Evolutionary conservation across 768 basidiomycete genomes (phyloP), one percentile per base, ranked within the genome.

Genomic region (Chalciporus chontae): DNA sequence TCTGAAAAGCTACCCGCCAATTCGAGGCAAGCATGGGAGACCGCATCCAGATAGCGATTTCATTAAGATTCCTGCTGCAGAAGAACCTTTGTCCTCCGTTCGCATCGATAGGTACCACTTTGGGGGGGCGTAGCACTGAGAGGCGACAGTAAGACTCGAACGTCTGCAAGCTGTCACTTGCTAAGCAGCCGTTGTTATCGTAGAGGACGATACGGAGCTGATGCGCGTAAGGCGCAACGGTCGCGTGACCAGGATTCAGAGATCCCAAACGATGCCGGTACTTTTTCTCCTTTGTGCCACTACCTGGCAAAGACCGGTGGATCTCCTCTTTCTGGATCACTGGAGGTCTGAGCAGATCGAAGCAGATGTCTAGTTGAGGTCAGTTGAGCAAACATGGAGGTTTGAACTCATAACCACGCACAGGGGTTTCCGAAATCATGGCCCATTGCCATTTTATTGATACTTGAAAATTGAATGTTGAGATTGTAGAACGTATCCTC

Each of bases 1-100:
- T 69, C 64, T 93, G 90, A 61, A 90, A 93, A 0, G 83, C 85
- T 26, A 89, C 74, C 4, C 71, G 66, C 85, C 86, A 91, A 19
- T 60, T 55, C 5, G 54, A 47, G 27, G 45, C 9, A 24, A 65
- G 47, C 14, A 77, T 71, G 40, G 84, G 73, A 4, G 63, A 66
- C 26, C 64, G 63, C 38, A 86, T 55, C 67, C 73, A 73, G 14
- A 58, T 61, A 13, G 71, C 68, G 8, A 87, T 61, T 8, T 66
- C 67, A 51, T 74, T 66, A 3, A 90, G 71, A 5, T 69, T 66
- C 52, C 67, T 78, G 9, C 59, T 55, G 0, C 71, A 56, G 60
- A 86, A 91, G 53, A 87, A 83, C 0, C 65, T 70, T 32, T 67
- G 72, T 4, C 69, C 57, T 11, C 63, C 50, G 45, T 59, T 62